Evolutionary conservation across 345 rosid species (phyloP), one percentile per base, ranked within the genome.

Genomic region (Mercurialis annua): DNA sequence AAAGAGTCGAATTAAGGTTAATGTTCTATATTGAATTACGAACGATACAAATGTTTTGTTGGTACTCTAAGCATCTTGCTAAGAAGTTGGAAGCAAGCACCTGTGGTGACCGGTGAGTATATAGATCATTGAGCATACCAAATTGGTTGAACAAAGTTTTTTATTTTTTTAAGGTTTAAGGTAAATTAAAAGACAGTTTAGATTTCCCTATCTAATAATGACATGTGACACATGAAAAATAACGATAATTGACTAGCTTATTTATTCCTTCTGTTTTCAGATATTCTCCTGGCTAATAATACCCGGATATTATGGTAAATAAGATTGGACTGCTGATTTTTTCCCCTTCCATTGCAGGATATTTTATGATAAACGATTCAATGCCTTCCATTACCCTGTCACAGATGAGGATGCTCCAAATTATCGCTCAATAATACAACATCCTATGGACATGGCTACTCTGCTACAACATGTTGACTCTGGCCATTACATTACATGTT

Each of bases 331-430:
- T 51, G 17, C 8, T 34, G 27, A 34, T 33, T 33, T 57, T 47
- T 57, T 40, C 38, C 50, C 68, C 48, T 31, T 57, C 43, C 57
- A 16, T 62, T 73, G 73, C 90, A 94, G 99, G 85, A 76, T 92
- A 59, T 79, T 94, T 34, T 94, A 86, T 52, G 98, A 94, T 78
- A 92, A 90, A 76, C 78, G 97, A 71, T 94, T 94, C 74, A 88
- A 78, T 65, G 99, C 83, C 70, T 95, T 95, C 72, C 99, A 90
- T 76, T 95, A 80, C 71, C 98, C 98, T 46, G 99, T 95, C 68
- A 66, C 83, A 10, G 98, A 95, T 55, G 99, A 95, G 76, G 99
- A 92, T 80, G 98, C 97, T 72, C 99, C 98, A 70, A 90, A 88
- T 68, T 95, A 95, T 75, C 87, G 88, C 59, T 60, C 96, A 38